Evolutionary conservation across 2,329 filamentous ascomycete species (phyloP).

Genomic region (Cladorrhinum sp.): DNA sequence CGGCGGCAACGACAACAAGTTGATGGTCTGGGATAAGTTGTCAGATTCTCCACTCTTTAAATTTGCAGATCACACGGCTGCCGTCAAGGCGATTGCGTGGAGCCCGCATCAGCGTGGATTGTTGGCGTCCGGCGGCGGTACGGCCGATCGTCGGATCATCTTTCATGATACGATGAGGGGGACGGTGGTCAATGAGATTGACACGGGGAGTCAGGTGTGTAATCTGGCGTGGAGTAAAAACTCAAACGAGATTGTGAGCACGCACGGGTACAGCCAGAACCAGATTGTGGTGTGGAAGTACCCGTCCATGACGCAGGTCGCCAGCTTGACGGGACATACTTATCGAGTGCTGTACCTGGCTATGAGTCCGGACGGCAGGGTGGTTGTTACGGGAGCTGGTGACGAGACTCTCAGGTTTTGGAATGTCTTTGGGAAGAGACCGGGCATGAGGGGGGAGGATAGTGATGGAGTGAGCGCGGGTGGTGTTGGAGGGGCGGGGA

Average conservation of each 20-base stretch:
- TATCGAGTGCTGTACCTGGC: slow-evolving; percentile 94
- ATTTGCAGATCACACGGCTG: slow-evolving; percentile 90
- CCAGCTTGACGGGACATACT: slow-evolving; percentile 91
- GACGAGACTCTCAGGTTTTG: slow-evolving; percentile 96
- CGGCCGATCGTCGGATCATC: slow-evolving; percentile 91
- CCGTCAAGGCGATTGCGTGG: slow-evolving; percentile 97
- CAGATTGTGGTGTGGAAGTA: slow-evolving; percentile 99
- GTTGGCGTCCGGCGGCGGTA: slow-evolving; percentile 93
- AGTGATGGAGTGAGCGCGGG: slow-evolving; percentile 40
- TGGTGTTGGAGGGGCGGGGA: slow-evolving; percentile 32
- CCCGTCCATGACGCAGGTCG: slow-evolving; percentile 95
- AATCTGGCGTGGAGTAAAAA: slow-evolving; percentile 97
- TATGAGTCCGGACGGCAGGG: slow-evolving; percentile 93
- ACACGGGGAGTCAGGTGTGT: slow-evolving; percentile 98
- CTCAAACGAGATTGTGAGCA: slow-evolving; percentile 95
- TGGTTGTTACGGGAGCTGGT: slow-evolving; percentile 91
- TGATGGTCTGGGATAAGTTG: slow-evolving; percentile 97
- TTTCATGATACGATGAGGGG: slow-evolving; percentile 96
- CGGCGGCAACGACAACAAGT: slow-evolving; percentile 96
- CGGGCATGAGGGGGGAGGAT: slow-evolving; percentile 66
- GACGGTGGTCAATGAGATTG: slow-evolving; percentile 76
- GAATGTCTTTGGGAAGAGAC: slow-evolving; percentile 88
- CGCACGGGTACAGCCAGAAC: slow-evolving; percentile 96
- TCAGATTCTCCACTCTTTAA: slow-evolving; percentile 90
- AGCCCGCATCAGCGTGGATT: slow-evolving; percentile 92